Conservation (phyloP, 176 grass and related monocot genomes). For the Tuctoria greenei region DNA sequence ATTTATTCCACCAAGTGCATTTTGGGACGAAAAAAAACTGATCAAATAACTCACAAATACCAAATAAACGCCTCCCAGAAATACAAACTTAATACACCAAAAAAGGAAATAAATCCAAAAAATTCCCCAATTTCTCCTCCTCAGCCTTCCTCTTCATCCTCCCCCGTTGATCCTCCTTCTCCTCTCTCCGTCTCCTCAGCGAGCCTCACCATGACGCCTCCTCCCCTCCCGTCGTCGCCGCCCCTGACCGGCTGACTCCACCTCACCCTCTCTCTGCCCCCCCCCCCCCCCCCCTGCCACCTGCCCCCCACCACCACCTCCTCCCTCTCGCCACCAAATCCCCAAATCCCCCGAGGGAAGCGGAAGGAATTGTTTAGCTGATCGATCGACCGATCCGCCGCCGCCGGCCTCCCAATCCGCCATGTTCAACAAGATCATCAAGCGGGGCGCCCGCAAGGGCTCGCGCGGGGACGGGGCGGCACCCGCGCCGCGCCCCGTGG, state of each 20-base stretch:
- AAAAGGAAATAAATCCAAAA: slow-evolving; percentile 3
- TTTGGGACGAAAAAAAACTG: background rate
- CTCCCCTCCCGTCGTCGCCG: slow-evolving; percentile 32
- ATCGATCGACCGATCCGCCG: slow-evolving; percentile 33
- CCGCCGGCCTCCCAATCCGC: slow-evolving; percentile 34
- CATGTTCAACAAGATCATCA: slow-evolving; percentile 96
- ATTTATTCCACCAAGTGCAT: background rate
- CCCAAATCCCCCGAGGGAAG: slow-evolving; percentile 36
- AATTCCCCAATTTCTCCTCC: slow-evolving; percentile 6
- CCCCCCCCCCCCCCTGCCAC: too few species aligned
- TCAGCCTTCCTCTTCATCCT: slow-evolving; percentile 26
- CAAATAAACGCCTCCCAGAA: slow-evolving; percentile 10
- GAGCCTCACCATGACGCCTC: slow-evolving; percentile 36
- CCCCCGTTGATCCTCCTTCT: slow-evolving; percentile 26
- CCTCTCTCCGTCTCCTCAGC: background rate
- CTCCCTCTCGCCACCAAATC: slow-evolving; percentile 40
- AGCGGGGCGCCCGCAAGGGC: slow-evolving; percentile 73
- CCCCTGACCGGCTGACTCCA: slow-evolving; percentile 43
- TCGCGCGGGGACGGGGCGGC: slow-evolving; percentile 50
- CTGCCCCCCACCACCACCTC: slow-evolving; percentile 6
- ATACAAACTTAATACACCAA: background rate
- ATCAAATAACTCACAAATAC: slow-evolving; percentile 12
- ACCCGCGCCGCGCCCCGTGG: slow-evolving; percentile 13
- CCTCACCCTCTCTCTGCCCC: background rate
- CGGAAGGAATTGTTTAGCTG: slow-evolving; percentile 13